A percentile compares a stretch with the other conserved stretches of the same genome.
These are phyloP conservation scores for Umbelopsis ramanniana DNA, from an alignment of 192 early-diverging fungal genomes.

Conservation along the genomic window DNA sequence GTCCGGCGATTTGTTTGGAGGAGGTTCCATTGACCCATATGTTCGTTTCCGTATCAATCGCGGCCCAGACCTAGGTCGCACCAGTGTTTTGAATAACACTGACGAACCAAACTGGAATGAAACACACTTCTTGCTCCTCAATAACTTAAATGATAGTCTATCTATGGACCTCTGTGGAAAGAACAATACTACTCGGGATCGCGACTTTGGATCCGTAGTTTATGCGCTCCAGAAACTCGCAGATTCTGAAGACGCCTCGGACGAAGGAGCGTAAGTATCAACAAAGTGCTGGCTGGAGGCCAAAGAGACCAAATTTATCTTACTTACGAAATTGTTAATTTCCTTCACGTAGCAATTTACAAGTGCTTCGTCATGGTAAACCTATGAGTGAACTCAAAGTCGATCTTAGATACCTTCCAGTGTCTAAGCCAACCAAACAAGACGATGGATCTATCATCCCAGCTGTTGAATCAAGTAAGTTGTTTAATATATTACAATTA, in stretches of 20 bases:
- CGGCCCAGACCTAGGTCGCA: constrained; percentile 36
- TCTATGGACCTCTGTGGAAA: constrained; percentile 29
- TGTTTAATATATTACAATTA: background rate
- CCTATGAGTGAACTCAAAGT: constrained; percentile 34
- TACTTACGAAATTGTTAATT: background rate
- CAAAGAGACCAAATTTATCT: too few species aligned
- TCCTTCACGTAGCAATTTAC: constrained; percentile 18
- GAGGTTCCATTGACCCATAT: constrained; percentile 29
- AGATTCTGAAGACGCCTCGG: constrained; percentile 5
- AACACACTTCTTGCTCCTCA: constrained; percentile 32
- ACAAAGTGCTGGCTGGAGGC: background rate
- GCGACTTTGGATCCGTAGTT: constrained; percentile 30
- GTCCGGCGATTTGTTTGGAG: constrained; percentile 2
- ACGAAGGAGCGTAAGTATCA: constrained; percentile 37
- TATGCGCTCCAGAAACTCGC: constrained; percentile 24
- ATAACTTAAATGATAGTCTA: constrained; percentile 30
- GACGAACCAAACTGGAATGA: constrained; percentile 38
- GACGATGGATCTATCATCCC: constrained; percentile 44
- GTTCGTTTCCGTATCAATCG: constrained; percentile 39
- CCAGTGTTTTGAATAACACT: constrained; percentile 22
- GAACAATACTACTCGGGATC: constrained; percentile 31
- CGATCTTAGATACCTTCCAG: constrained; percentile 45
- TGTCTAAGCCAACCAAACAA: constrained; percentile 41
- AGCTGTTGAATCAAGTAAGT: constrained; percentile 57
- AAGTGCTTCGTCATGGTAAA: constrained; percentile 39